Base-by-base conservation (phyloP, 306 rosid species). In the Sesbania bispinosa region DNA sequence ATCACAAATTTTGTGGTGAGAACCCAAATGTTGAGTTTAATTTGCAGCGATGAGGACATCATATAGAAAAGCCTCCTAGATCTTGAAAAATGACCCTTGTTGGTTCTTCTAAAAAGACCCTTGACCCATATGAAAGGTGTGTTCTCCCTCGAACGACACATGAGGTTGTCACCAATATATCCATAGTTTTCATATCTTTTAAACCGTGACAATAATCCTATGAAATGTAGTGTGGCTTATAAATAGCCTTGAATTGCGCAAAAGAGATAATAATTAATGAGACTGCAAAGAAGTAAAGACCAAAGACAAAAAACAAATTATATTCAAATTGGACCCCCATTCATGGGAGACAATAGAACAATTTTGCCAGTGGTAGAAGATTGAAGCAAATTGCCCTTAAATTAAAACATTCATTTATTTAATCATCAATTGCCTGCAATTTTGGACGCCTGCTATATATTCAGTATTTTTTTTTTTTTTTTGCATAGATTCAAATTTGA, bases 311-410 rank as follows among this genome's bases (percentile, higher is more conserved):
- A 55, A 20, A 58, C 70, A 76, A 58, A 63, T n/a, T n/a, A n/a
- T n/a, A 29, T 35, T 53, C 32, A 33, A 32, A 41, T 30, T 57
- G 68, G 74, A 50, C 71, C 78, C 71, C 78, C 53, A 36, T 23
- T 24, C 6, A 21, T 6, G 24, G 64, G 74, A 27, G 62, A 46
- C 62, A 67, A 57, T 32, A 23, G 50, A 67, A 45, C 69, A 66
- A 65, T 20, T 53, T 54, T 30, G 48, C 26, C 55, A 53, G 65
- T 1, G 50, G 55, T 24, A 19, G 38, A 53, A 53, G 48, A 48
- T 58, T 21, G 14, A 50, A 46, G 15, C 6, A 26, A 54, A 46
- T 9, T 32, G 48, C n/a, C n/a, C n/a, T n/a, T n/a, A n/a, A n/a
- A n/a, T n/a, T n/a, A n/a, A n/a, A n/a, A n/a, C n/a, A n/a, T n/a